Evolutionary conservation across 192 early-diverging fungal genomes (phyloP), one percentile per base, ranked within the genome.

Genomic region (Ambispora gerdemannii): DNA sequence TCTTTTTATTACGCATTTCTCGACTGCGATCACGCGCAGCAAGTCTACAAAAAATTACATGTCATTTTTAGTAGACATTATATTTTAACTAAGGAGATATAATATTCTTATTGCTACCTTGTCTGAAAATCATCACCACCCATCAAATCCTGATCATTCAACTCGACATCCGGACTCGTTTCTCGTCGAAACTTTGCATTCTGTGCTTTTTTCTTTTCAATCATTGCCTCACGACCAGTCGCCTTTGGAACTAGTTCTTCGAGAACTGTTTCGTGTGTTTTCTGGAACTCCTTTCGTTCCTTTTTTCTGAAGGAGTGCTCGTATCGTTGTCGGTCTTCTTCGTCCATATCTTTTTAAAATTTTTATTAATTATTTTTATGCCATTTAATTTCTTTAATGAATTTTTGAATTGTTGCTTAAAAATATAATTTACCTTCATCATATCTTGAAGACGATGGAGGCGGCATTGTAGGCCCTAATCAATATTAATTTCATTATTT

Each of bases 181-280:
- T 90, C 91, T 34, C 80, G 81, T 11, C 80, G 78, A 69, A 86
- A 78, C 33, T 80, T 87, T 1, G 81, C 86, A 34, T 82, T 91
- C 25, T 76, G 64, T 2, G 87, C 81, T n/a, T 82, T 77, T 27
- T 76, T 71, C 59, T 92, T 90, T 25, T 84, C 89, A 0, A 89
- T 22, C 60, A 78, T 75, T 0, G 89, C 89, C 63, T 90, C 88
- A 11, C 88, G 76, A 0, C 79, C 71, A 1, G 88, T 89, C 22
- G 79, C 80, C 63, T 86, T 89, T 17, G 91, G 91, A 3, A 77
- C 86, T 0, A 90, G 64, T 73, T 90, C 89, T 22, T 92, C 88
- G 22, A 92, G 36, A 15, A 75, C 78, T 10, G 62, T 73, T 49
- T 89, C 87, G n/a, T 83, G 78, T 28, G 72, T 61, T 38, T 84